Percentiles rank a stretch among this genome's conserved stretches.
Conservation (phyloP, 2,329 filamentous ascomycete species). For the Pseudocercospora fijiensis region DNA sequence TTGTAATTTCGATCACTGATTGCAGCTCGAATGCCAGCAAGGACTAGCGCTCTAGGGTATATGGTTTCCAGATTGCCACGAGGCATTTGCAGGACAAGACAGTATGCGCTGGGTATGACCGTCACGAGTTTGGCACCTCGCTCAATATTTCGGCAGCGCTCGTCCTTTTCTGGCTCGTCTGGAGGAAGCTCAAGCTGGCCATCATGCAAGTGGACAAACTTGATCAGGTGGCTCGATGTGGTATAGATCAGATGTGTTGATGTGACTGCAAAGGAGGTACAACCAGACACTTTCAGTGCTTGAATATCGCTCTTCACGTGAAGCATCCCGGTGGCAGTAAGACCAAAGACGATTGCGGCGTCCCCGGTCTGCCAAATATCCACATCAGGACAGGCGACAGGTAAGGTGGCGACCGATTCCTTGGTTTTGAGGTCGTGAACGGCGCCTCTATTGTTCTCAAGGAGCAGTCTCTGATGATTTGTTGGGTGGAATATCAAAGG, state of each 20-base stretch:
- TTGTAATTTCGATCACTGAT: constrained; percentile 80
- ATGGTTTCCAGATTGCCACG: constrained; percentile 94
- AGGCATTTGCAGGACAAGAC: constrained; percentile 88
- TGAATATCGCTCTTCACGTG: constrained; percentile 52
- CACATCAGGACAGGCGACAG: constrained; percentile 29
- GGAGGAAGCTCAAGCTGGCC: constrained; percentile 74
- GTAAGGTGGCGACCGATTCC: constrained; percentile 22
- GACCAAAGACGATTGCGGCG: constrained; percentile 54
- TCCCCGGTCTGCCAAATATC: constrained; percentile 42
- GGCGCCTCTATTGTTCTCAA: constrained; percentile 24
- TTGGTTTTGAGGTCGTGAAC: constrained; percentile 16
- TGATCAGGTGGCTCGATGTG: constrained; percentile 86
- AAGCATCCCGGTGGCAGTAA: constrained; percentile 74
- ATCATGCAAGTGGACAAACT: constrained; percentile 78
- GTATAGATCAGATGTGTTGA: constrained; percentile 84
- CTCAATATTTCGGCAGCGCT: constrained; percentile 88
- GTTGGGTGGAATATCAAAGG: constrained; percentile 18
- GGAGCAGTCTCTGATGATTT: constrained; percentile 27
- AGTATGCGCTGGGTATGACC: constrained; percentile 83
- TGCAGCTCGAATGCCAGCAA: constrained; percentile 80
- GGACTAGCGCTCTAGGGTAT: constrained; percentile 85
- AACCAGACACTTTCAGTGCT: constrained; percentile 74
- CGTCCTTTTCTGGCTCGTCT: constrained; percentile 88
- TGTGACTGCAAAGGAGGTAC: constrained; percentile 85
- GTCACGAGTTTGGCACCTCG: constrained; percentile 83